Evolutionary conservation across 768 basidiomycete genomes (phyloP).

Genomic region (Lentinula sp.): DNA sequence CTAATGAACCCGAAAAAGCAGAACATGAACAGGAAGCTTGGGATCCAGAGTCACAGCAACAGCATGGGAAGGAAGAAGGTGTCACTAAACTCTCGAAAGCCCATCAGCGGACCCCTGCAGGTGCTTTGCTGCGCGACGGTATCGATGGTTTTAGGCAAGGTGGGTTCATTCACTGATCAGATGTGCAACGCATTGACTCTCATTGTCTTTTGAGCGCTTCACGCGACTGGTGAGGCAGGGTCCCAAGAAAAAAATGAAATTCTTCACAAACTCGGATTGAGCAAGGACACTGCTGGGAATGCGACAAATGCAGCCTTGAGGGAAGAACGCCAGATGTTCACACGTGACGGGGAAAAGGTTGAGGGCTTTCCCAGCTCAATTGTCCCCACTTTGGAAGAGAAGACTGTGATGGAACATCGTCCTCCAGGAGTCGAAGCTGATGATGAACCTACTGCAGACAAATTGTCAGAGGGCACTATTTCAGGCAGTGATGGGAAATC

Average conservation of each 20-base stretch:
- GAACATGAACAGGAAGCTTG: conserved; percentile 53
- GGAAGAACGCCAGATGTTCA: conserved; percentile 47
- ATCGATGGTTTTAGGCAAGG: conserved; percentile 45
- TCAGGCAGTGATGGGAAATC: conserved; percentile 6
- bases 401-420: conserved; percentile 45
- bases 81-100: conserved; percentile 36
- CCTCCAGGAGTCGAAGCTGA: conserved; percentile 27
- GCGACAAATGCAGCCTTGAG: conserved; percentile 34
- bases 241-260: conserved; percentile 27
- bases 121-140: conserved; percentile 27
- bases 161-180: conserved; percentile 16
- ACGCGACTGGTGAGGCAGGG: conserved; percentile 30
- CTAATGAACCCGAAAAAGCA: conserved; percentile 41
- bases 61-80: conserved; percentile 34
- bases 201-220: conserved; percentile 25
- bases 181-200: conserved; percentile 3
- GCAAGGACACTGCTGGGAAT: conserved; percentile 30
- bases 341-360: conserved; percentile 41
- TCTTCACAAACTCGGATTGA: conserved; percentile 38
- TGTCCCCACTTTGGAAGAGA: conserved; percentile 69
- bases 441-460: conserved; percentile 21
- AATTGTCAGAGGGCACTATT: conserved; percentile 11
- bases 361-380: conserved; percentile 56
- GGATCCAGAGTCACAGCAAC: conserved; percentile 73
- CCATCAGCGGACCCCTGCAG: conserved; percentile 25